Percentiles rank a stretch among this genome's conserved stretches.
Evolutionary conservation across 176 grass and related monocot species (phyloP).

Genomic region (Melocanna baccifera): DNA sequence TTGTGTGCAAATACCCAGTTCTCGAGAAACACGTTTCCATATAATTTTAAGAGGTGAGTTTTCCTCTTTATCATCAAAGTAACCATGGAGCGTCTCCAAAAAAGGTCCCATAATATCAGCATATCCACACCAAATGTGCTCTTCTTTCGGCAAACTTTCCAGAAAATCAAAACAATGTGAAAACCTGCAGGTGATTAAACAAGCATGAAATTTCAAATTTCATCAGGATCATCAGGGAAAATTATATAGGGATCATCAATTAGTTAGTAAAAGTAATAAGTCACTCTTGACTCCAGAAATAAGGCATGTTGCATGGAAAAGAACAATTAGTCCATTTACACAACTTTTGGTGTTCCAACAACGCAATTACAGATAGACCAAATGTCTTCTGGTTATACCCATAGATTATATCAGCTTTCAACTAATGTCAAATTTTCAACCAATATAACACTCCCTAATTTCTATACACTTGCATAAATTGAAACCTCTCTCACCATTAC

Average conservation of each 20-base stretch:
- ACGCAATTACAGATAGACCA: slow-evolving; percentile 8
- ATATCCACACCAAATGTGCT: slow-evolving; percentile 85
- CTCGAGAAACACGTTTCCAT: slow-evolving; percentile 70
- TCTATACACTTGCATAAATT: neutral
- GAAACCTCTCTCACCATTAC: neutral
- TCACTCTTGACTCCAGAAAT: neutral
- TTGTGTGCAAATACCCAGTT: slow-evolving; percentile 73
- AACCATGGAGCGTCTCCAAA: slow-evolving; percentile 82
- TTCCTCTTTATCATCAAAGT: slow-evolving; percentile 45
- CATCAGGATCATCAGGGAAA: neutral
- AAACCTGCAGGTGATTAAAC: slow-evolving; percentile 61
- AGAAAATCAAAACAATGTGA: slow-evolving; percentile 81
- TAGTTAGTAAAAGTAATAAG: neutral
- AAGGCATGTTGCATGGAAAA: neutral
- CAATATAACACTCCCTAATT: neutral
- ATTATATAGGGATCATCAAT: neutral
- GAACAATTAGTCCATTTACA: neutral
- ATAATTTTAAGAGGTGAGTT: slow-evolving; percentile 54
- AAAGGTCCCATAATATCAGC: slow-evolving; percentile 80
- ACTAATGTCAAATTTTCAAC: neutral
- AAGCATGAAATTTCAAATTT: slow-evolving; percentile 27
- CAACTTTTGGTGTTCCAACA: neutral
- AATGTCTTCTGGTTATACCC: neutral
- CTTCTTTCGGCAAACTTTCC: slow-evolving; percentile 43
- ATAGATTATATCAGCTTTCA: neutral